phyloP scores from a whole-genome alignment of 1,284 basidiomycete genomes.

The Butyriboletus appendiculatus region DNA sequence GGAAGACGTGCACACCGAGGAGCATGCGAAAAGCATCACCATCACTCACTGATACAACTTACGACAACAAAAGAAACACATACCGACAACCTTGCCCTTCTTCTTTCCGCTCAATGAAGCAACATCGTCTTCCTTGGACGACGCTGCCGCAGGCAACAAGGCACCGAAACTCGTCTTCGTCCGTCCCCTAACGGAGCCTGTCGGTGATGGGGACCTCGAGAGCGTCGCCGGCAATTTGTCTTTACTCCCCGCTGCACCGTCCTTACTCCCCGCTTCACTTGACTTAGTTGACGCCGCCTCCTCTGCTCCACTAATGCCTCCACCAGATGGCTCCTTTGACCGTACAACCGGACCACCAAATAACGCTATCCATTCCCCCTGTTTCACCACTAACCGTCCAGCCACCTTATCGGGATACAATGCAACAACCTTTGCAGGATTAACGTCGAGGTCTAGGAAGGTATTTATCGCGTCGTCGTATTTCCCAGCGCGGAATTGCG shows the following conservation, averaged over 20 bases:
- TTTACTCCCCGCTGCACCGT: conserved; percentile 16
- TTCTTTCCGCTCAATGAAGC: conserved; percentile 50
- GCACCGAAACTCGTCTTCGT: conserved; percentile 55
- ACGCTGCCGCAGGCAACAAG: conserved; percentile 41
- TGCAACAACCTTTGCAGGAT: conserved; percentile 92
- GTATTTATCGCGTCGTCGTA: conserved; percentile 83
- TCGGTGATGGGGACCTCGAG: conserved; percentile 40
- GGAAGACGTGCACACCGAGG: not conserved
- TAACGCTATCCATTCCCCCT: conserved; percentile 77
- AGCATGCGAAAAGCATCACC: not conserved
- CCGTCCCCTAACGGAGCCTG: conserved; percentile 52
- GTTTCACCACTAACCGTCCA: conserved; percentile 73
- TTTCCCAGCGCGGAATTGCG: conserved; percentile 68
- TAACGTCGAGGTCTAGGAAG: conserved; percentile 87
- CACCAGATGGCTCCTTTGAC: conserved; percentile 14
- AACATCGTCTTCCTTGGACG: conserved; percentile 59
- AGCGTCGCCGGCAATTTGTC: conserved; percentile 28
- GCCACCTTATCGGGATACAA: conserved; percentile 84
- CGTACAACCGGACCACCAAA: conserved; percentile 73
- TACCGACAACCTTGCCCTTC: conserved; percentile 38
- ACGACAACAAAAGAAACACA: conserved; percentile 11
- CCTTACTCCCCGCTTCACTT: conserved; percentile 19
- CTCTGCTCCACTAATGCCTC: conserved; percentile 12
- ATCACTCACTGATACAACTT: conserved; percentile 3
- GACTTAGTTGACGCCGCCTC: conserved; percentile 35